Evolutionary conservation across 352 stramenopile species (phyloP), one percentile per base, ranked within the genome.

Genomic region (Thalassiosira exigua): DNA sequence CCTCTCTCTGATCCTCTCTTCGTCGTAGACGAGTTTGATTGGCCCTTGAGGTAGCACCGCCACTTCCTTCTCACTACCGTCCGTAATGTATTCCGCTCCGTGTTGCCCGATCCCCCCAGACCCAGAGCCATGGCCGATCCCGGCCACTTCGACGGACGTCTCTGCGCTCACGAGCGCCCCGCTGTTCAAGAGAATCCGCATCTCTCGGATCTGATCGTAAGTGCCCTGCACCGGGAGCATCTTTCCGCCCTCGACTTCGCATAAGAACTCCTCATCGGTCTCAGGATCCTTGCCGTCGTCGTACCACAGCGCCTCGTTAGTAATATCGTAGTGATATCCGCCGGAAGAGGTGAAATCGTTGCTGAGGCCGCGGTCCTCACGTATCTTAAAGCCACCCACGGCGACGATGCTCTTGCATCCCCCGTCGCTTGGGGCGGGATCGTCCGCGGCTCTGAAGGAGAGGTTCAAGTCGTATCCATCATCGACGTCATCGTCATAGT

Each of bases 251-350:
- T 51, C 17, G 3, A 85, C 42, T 42, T 79, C 59, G 46, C 78
- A 85, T 4, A 81, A 19, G 46, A 85, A 82, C 48, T 75, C 56
- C 58, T 85, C 71, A 26, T 69, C 74, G 1, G 24, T 54, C 17
- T 9, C 17, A 11, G 39, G 11, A 11, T 11, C 39, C 17, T 21
- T 21, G 46, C 17, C 22, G 17, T 21, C 46, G 4, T 56, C 46
- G 46, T 56, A 56, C 5, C 9, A 56, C 9, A 56, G 9, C 4
- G 17, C 5, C 5, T 11, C 46, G 46, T 56, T 19, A 4, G 17
- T 11, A 4, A 7, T 19, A 19, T 56, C 46, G 22, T 56, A 9
- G 46, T 56, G 17, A 19, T 9, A 4, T 12, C 5, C 46, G 46
- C 24, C 46, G 5, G 24, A 44, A 14, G 14, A 7, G 36, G 36